Evolutionary conservation across 2,329 filamentous ascomycete species (phyloP), one percentile per base, ranked within the genome.

Genomic region (Calonectria henricotiae): DNA sequence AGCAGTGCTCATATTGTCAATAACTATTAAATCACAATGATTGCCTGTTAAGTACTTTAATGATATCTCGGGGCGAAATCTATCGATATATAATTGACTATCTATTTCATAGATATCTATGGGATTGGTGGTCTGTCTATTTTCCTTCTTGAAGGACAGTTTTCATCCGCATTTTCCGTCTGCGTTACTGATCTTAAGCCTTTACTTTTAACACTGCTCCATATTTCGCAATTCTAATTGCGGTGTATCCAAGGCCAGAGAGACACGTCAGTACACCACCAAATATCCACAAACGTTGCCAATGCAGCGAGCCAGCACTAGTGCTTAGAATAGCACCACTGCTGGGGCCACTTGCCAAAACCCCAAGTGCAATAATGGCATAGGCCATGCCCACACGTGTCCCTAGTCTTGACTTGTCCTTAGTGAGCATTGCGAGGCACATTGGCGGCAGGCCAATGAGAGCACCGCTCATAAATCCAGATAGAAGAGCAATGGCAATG

Each of bases 331-430:
- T n/a, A 6, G 60, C 43, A 44, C 60, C 60, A 3, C 39, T 27
- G 15, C 41, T 32, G 5, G 60, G 60, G n/a, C 60, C 43, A 17
- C 60, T 25, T 30, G 43, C 43, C n/a, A 62, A 17, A 1, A 46
- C 41, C 12, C 60, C 60, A 32, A 62, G 43, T 8, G 60, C 60
- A 20, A 62, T 37, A n/a, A 46, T 46, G 20, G 43, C 27, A 47
- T 46, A 62, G 25, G n/a, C 41, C 60, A 62, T 46, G n/a, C 60
- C 60, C 20, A 62, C 20, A 20, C 60, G 60, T 5, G 41, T 46
- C 11, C 60, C 60, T 11, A 62, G 41, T 17, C 30, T 46, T 12
- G 41, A 35, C 60, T 46, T 62, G 30, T 62, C 60, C 12, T 32
- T 20, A 2, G 60, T 62, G 3, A 62, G 41, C 27, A 44, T 47